Percentiles rank a stretch among this genome's conserved stretches.
Evolutionary conservation across 1,139 yeast species (phyloP).

Genomic region (Geotrichum siamense): DNA sequence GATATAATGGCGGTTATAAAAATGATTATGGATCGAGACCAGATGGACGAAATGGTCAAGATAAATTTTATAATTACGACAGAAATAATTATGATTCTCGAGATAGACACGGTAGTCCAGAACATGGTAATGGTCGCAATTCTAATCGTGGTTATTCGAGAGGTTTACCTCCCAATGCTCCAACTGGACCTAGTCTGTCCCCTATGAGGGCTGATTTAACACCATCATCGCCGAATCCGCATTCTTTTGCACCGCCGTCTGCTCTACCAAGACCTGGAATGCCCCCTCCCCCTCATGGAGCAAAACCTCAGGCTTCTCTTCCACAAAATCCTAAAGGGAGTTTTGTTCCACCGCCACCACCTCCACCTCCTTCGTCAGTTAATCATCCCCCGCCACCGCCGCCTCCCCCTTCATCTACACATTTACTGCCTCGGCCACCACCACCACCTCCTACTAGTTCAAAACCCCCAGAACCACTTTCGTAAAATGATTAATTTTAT

Average conservation of each 20-base stretch:
- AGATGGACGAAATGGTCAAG: too few species aligned
- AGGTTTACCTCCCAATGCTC: neutral
- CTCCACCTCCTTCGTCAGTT: conserved; percentile 1
- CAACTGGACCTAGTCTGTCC: neutral
- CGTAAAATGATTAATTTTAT: too few species aligned
- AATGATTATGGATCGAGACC: too few species aligned
- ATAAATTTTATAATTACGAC: neutral
- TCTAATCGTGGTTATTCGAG: neutral
- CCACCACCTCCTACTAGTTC: conserved; percentile 16
- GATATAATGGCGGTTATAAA: neutral
- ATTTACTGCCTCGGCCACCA: conserved; percentile 12
- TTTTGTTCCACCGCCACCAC: neutral
- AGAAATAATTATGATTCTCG: neutral
- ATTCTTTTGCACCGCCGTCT: too few species aligned
- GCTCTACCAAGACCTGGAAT: neutral
- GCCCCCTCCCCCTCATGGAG: conserved; percentile 4
- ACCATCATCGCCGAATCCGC: conserved; percentile 1
- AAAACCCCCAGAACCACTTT: conserved; percentile 19
- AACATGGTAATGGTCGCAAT: neutral
- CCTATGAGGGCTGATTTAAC: conserved; percentile 1
- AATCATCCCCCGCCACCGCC: conserved; percentile 8
- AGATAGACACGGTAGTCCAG: neutral
- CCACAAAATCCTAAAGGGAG: neutral
- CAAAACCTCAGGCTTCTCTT: too few species aligned
- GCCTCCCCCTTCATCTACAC: conserved; percentile 5